Percentiles rank a stretch among this genome's conserved stretches.
Conservation (phyloP, 1,284 basidiomycete species). For the Ganoderma multipileum region DNA sequence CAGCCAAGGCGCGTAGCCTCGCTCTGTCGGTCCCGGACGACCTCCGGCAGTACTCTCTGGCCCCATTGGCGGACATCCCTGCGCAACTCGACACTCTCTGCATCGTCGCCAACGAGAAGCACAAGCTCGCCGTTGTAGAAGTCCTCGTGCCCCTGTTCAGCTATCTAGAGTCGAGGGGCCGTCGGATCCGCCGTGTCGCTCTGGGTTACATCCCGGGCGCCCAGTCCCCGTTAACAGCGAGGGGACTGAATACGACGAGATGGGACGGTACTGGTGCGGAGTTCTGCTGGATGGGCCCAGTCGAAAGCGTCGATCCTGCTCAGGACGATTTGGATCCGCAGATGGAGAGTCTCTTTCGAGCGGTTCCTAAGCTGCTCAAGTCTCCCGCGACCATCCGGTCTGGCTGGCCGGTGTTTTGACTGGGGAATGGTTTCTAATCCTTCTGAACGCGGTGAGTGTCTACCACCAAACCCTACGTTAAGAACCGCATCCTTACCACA, state of each 20-base stretch:
- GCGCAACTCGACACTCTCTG: not conserved
- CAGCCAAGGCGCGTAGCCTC: not conserved
- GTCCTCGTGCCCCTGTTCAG: no score
- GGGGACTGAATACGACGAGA: not conserved
- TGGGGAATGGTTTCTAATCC: not conserved
- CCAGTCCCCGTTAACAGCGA: not conserved
- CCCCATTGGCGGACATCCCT: not conserved
- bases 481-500: no score
- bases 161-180: no score
- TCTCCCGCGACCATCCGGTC: not conserved
- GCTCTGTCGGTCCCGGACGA: not conserved
- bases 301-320: not conserved
- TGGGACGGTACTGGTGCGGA: not conserved
- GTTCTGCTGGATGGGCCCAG: not conserved
- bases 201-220: not conserved
- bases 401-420: not conserved
- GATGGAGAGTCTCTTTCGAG: not conserved
- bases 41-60: not conserved
- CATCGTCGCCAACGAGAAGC: not conserved
- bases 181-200: not conserved
- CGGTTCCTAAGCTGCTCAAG: not conserved
- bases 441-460: not conserved
- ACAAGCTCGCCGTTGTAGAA: not conserved
- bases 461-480: no score
- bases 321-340: not conserved